Evolutionary conservation across 108 stramenopile genomes (phyloP), one percentile per base, ranked within the genome.

Genomic region (Skeletonema potamos): DNA sequence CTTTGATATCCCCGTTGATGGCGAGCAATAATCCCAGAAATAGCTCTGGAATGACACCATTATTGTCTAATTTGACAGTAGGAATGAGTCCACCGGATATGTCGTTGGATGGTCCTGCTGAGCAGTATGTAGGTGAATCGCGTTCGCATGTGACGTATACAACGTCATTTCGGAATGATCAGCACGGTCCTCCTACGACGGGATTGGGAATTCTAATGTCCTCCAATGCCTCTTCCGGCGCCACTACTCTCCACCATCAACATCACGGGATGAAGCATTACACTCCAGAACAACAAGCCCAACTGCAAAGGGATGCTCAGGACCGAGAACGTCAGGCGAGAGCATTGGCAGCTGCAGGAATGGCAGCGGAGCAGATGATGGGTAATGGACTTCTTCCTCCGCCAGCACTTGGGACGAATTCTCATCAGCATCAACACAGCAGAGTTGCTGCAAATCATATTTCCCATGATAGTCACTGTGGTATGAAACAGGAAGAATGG

Each of bases 241-340:
- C 63, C 57, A 77, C 48, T 57, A 71, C 62, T 27, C 37, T 70
- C 18, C 51, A 59, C 39, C 70, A 67, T 65, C 73, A 74, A 36
- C 73, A 79, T 39, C 74, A 71, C 55, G 33, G 56, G 18, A 20
- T 51, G 26, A 33, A 62, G 2, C 39, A 54, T 2, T 60, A 75
- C 34, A 70, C 87, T 13, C 76, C 71, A 6, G 83, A 86, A 30
- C 85, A 87, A 55, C 83, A 68, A 61, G 51, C 48, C 15, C 61
- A 70, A 39, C 65, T 82, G 62, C 84, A 84, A 20, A 82, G 68
- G 44, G 92, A 96, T 77, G 59, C 86, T 2, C 78, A 80, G 11
- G 92, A 92, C 27, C 73, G 95, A 64, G 95, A 96, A 56, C 82
- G 84, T n/a, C 92, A 93, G 64, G 95, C 95, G 1, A 81, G 86